Conservation (phyloP, 2,329 filamentous ascomycete species). For the Microsporum audouinii region DNA sequence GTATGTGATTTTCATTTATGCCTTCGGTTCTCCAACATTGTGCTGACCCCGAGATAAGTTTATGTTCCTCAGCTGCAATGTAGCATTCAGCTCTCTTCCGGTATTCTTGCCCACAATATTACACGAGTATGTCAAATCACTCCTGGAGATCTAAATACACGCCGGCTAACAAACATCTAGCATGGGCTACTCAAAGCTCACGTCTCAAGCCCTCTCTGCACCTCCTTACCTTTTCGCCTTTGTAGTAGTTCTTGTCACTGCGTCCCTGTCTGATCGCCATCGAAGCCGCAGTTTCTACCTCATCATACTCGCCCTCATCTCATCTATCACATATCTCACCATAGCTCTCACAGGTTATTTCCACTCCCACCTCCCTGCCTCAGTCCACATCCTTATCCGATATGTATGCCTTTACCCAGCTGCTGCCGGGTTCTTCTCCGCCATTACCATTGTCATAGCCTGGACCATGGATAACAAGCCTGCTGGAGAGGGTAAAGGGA, state of each 20-base stretch:
- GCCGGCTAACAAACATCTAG: conserved; percentile 18
- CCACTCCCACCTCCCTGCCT: conserved; percentile 25
- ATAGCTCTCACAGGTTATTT: conserved; percentile 43
- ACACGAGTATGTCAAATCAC: conserved; percentile 35
- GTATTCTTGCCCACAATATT: conserved; percentile 79
- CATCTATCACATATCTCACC: conserved; percentile 53
- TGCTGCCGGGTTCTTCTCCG: conserved; percentile 67
- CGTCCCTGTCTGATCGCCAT: conserved; percentile 57
- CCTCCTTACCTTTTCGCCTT: conserved; percentile 74
- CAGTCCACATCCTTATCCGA: conserved; percentile 35
- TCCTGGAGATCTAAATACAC: conserved; percentile 8
- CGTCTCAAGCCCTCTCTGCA: conserved; percentile 66
- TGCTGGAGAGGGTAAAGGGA: conserved; percentile 56
- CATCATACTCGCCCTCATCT: conserved; percentile 56
- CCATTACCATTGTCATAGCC: conserved; percentile 72
- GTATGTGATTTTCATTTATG: conserved; percentile 23
- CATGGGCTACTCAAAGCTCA: conserved; percentile 59
- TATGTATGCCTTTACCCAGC: conserved; percentile 73
- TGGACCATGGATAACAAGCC: conserved; percentile 84
- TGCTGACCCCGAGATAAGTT: conserved; percentile 24
- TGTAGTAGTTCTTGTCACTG: conserved; percentile 56
- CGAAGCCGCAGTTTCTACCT: conserved; percentile 55
- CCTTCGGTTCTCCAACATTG: not conserved
- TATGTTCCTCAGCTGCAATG: conserved; percentile 82
- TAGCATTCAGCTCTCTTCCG: conserved; percentile 76